phyloP scores from a whole-genome alignment of 495 filamentous ascomycete genomes.

The Aspergillus ellipticus region DNA sequence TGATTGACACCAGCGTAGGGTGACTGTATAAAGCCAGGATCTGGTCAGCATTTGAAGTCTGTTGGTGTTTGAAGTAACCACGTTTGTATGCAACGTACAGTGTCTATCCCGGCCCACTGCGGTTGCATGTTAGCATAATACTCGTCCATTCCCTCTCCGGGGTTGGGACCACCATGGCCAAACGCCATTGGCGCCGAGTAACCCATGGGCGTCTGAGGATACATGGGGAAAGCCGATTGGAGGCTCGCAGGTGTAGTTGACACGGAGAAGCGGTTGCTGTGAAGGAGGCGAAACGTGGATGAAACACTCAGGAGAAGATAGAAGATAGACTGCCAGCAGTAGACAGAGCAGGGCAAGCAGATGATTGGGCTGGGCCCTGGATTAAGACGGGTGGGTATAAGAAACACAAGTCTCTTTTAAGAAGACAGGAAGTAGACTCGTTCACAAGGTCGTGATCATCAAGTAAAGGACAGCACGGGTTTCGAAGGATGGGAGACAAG shows the following conservation, averaged over 20 bases:
- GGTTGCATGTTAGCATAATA: conserved; percentile 29
- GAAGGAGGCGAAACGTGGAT: conserved; percentile 17
- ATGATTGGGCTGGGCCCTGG: neutral
- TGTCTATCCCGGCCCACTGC: conserved; percentile 30
- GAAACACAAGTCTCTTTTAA: neutral
- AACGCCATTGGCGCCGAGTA: conserved; percentile 27
- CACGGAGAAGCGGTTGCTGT: conserved; percentile 12
- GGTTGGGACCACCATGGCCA: conserved; percentile 16
- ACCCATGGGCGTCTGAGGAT: conserved; percentile 14
- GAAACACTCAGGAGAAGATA: conserved; percentile 29
- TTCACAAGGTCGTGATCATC: neutral
- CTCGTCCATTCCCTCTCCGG: conserved; percentile 27
- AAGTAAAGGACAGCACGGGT: neutral
- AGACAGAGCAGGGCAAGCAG: conserved; percentile 3
- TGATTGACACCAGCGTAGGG: conserved; percentile 26
- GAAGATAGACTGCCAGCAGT: conserved; percentile 9
- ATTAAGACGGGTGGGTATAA: neutral
- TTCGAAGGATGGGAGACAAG: neutral
- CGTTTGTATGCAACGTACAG: conserved; percentile 29
- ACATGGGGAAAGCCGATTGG: conserved; percentile 21
- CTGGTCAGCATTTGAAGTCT: conserved; percentile 15
- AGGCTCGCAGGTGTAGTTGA: conserved; percentile 3
- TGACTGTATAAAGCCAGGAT: conserved; percentile 18
- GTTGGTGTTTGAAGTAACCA: neutral
- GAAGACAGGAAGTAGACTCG: neutral